These are phyloP conservation scores for Echinochloa phyllopogon DNA, from an alignment of 176 grass and related monocot species.

Conservation along the genomic window DNA sequence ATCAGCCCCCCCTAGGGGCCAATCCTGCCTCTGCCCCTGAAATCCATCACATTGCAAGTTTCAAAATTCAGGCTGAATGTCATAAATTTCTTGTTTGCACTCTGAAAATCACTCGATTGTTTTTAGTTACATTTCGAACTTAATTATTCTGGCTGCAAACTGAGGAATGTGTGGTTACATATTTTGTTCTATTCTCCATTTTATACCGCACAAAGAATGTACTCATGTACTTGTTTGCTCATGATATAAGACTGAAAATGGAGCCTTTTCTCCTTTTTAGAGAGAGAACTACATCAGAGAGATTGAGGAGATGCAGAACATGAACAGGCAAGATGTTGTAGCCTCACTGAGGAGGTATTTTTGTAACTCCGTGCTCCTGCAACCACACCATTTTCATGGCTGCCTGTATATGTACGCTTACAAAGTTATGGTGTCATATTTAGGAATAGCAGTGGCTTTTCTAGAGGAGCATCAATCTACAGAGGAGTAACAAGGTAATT, in stretches of 20 bases:
- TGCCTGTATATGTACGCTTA: slow-evolving; percentile 33
- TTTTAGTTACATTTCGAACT: not conserved
- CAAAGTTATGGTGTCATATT: slow-evolving; percentile 25
- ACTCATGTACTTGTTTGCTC: not conserved
- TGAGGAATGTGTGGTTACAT: not conserved
- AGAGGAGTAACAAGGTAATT: slow-evolving; percentile 90
- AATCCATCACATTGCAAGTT: not conserved
- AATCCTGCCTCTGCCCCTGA: too few relatives aligned
- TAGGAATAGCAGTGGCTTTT: slow-evolving; percentile 96
- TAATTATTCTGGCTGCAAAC: not conserved
- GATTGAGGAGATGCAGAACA: slow-evolving; percentile 83
- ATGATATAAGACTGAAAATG: slow-evolving; percentile 31
- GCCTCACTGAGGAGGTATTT: slow-evolving; percentile 86
- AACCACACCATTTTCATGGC: slow-evolving; percentile 16
- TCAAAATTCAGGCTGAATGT: not conserved
- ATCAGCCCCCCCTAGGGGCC: too few relatives aligned
- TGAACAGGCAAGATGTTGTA: slow-evolving; percentile 80
- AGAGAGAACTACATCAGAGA: slow-evolving; percentile 70
- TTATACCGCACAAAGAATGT: not conserved
- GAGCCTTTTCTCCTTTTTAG: slow-evolving; percentile 46
- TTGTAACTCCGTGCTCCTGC: slow-evolving; percentile 7
- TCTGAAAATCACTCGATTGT: not conserved
- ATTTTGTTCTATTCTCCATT: not conserved
- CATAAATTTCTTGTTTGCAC: slow-evolving; percentile 15
- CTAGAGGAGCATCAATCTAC: slow-evolving; percentile 94